phyloP scores from a whole-genome alignment of 2,329 filamentous ascomycete genomes.

The Scytalidium sp. region DNA sequence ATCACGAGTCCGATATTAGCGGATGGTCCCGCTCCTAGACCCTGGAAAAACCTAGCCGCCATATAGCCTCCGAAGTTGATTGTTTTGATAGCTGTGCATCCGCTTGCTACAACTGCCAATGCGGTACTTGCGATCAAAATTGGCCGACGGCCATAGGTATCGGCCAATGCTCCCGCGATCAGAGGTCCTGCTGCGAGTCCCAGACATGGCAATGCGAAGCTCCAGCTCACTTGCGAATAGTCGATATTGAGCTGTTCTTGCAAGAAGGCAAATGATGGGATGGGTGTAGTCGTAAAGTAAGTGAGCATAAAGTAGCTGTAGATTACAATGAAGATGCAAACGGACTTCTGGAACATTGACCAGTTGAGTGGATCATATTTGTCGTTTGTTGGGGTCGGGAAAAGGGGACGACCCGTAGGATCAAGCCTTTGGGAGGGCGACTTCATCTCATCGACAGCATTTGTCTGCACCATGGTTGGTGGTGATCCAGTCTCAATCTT shows the following conservation, averaged over 20 bases:
- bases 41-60: constrained; percentile 57
- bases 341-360: constrained; percentile 43
- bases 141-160: constrained; percentile 49
- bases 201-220: constrained; percentile 44
- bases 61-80: constrained; percentile 47
- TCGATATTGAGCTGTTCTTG: constrained; percentile 42
- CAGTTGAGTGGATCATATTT: constrained; percentile 54
- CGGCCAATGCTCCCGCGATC: constrained; percentile 45
- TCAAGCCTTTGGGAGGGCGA: constrained; percentile 1
- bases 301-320: constrained; percentile 54
- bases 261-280: constrained; percentile 49
- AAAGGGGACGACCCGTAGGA: constrained; percentile 28
- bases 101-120: constrained; percentile 30
- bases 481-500: not conserved
- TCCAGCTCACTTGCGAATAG: constrained; percentile 48
- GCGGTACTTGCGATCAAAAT: constrained; percentile 42
- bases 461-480: not conserved
- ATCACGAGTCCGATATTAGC: constrained; percentile 53
- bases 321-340: constrained; percentile 44
- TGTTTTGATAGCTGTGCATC: constrained; percentile 31
- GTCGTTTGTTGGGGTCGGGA: constrained; percentile 41
- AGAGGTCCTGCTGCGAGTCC: constrained; percentile 50
- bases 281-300: constrained; percentile 54
- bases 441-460: not conserved
- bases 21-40: constrained; percentile 50